A percentile compares a stretch with the other conserved stretches of the same genome.
phyloP scores from a whole-genome alignment of 768 basidiomycete species.

The Leccinum subtestaceum region DNA sequence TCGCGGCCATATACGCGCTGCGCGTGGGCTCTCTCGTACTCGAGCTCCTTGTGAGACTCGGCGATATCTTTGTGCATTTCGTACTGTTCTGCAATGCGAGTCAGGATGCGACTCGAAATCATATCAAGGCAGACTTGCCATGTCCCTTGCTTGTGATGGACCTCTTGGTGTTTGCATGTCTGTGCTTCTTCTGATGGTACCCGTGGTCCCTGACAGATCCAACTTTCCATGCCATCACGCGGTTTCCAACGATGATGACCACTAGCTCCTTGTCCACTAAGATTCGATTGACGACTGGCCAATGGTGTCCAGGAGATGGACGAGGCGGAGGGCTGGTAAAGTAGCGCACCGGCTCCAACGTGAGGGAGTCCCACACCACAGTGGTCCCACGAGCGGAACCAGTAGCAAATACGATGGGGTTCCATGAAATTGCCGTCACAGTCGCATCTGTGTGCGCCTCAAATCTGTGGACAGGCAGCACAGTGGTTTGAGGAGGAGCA shows the following conservation, averaged over 20 bases:
- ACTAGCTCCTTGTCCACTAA: conserved; percentile 52
- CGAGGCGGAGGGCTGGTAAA: conserved; percentile 50
- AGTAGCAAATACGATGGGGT: conserved; percentile 54
- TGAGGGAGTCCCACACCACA: conserved; percentile 64
- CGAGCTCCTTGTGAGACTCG: conserved; percentile 54
- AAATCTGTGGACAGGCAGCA: conserved; percentile 45
- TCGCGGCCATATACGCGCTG: conserved; percentile 45
- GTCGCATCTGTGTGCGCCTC: conserved; percentile 65
- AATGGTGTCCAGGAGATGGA: conserved; percentile 31
- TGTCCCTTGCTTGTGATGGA: conserved; percentile 41
- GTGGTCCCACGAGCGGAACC: conserved; percentile 64
- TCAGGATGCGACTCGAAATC: not conserved
- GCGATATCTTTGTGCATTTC: conserved; percentile 61
- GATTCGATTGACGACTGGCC: conserved; percentile 54
- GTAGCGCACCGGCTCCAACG: conserved; percentile 52
- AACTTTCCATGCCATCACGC: conserved; percentile 67
- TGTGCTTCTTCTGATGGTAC: conserved; percentile 35
- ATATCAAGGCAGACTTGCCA: conserved; percentile 34
- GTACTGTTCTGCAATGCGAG: conserved; percentile 48
- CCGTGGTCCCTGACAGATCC: conserved; percentile 39
- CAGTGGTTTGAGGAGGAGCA: conserved; percentile 10
- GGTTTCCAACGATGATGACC: conserved; percentile 56
- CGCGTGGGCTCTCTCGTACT: conserved; percentile 43
- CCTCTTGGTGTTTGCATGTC: conserved; percentile 25
- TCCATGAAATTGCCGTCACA: conserved; percentile 64